phyloP scores from a whole-genome alignment of 2,329 filamentous ascomycete species.

The Ceratocystis cubensis region DNA sequence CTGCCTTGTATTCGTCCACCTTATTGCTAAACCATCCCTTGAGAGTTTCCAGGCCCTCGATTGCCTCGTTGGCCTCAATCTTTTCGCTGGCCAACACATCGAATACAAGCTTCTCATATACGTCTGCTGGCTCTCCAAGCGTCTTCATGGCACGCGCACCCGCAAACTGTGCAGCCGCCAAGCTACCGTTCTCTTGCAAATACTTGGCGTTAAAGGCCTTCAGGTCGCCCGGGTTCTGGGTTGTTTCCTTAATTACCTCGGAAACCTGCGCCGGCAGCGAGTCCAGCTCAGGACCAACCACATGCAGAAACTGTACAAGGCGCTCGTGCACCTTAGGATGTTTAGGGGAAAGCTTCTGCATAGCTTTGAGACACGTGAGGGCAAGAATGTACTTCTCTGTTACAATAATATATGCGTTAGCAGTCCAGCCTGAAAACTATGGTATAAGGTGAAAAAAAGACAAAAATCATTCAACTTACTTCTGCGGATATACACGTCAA shows the following conservation, averaged over 20 bases:
- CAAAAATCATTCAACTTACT: slow-evolving; percentile 43
- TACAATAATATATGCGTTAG: neutral
- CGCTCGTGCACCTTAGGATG: slow-evolving; percentile 68
- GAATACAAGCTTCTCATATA: slow-evolving; percentile 51
- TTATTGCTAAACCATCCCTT: slow-evolving; percentile 39
- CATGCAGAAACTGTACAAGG: slow-evolving; percentile 53
- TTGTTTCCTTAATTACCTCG: slow-evolving; percentile 49
- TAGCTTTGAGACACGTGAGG: slow-evolving; percentile 68
- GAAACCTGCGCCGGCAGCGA: slow-evolving; percentile 53
- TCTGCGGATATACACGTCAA: slow-evolving; percentile 76
- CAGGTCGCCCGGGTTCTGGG: slow-evolving; percentile 46
- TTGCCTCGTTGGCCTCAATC: slow-evolving; percentile 44
- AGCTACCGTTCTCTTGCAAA: slow-evolving; percentile 47
- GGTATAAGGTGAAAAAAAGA: no score
- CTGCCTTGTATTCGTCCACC: slow-evolving; percentile 36
- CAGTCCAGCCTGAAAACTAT: no score
- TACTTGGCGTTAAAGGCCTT: slow-evolving; percentile 55
- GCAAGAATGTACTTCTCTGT: slow-evolving; percentile 79
- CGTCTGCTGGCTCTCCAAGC: slow-evolving; percentile 42
- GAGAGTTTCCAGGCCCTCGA: slow-evolving; percentile 34
- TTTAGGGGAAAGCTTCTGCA: slow-evolving; percentile 53
- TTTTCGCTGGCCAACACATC: slow-evolving; percentile 41
- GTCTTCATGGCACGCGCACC: slow-evolving; percentile 47
- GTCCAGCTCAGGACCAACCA: slow-evolving; percentile 42
- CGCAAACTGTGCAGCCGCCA: slow-evolving; percentile 49